These are phyloP conservation scores for Tetrahymena malaccensis DNA, from an alignment of 73 alveolate species.

Conservation along the genomic window DNA sequence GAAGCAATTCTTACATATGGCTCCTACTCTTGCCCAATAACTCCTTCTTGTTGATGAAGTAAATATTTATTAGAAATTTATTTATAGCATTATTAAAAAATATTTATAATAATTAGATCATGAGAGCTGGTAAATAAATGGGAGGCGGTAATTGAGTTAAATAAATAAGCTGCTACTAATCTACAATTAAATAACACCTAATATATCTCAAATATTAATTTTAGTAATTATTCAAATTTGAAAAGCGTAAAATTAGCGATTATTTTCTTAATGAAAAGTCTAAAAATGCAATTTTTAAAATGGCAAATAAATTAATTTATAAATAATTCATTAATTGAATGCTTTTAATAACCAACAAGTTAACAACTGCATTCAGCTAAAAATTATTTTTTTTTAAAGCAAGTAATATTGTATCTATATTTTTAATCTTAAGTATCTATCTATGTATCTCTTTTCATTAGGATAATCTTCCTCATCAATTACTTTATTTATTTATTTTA, in stretches of 20 bases:
- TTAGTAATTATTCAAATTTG: background rate
- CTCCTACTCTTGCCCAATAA: constrained; percentile 38
- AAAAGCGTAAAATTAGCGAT: background rate
- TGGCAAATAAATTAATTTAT: background rate
- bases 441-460: background rate
- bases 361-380: background rate
- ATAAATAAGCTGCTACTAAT: background rate
- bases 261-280: background rate
- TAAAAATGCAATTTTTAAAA: background rate
- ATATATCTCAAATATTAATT: background rate
- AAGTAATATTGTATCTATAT: background rate
- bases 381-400: background rate
- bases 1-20: constrained; percentile 34
- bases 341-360: background rate
- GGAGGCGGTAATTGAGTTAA: constrained; percentile 25
- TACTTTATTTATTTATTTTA: too few relatives aligned
- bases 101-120: background rate
- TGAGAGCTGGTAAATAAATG: constrained; percentile 45
- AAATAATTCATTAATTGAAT: background rate
- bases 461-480: background rate
- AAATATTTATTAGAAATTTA: background rate
- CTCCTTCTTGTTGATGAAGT: constrained; percentile 42
- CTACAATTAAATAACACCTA: background rate
- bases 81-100: too few relatives aligned
- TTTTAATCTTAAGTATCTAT: too few relatives aligned